A percentile compares a stretch with the other conserved stretches of the same genome.
Conservation (phyloP, 495 filamentous ascomycete species). For the Penicillium fimorum region DNA sequence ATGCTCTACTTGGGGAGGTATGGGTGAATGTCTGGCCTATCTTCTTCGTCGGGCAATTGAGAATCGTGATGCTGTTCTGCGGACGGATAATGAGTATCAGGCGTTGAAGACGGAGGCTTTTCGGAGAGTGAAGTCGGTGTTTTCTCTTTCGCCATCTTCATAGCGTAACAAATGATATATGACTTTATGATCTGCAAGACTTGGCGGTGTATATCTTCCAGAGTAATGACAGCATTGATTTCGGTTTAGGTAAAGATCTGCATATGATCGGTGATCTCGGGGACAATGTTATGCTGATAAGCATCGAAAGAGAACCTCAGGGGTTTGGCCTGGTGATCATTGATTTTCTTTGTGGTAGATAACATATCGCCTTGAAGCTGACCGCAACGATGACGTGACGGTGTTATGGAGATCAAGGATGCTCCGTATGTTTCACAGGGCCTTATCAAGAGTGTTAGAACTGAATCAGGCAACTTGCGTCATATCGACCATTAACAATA, state of each 20-base stretch:
- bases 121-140: conserved; percentile 45
- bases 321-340: no score
- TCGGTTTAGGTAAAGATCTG: neutral
- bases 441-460: neutral
- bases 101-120: conserved; percentile 68
- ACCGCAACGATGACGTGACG: conserved; percentile 1
- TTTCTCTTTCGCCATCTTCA: conserved; percentile 14
- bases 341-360: neutral
- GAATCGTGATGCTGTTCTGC: conserved; percentile 79
- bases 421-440: neutral
- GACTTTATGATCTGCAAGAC: neutral
- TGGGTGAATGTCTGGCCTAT: conserved; percentile 86
- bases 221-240: neutral
- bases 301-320: no score
- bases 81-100: conserved; percentile 65
- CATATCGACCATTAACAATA: neutral
- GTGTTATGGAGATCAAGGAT: neutral
- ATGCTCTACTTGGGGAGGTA: conserved; percentile 82
- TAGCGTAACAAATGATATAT: neutral
- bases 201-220: neutral
- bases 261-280: neutral
- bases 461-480: neutral
- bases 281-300: neutral
- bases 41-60: conserved; percentile 80
- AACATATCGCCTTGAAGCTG: neutral